Base-by-base conservation (phyloP, 1,284 basidiomycete species). In the Tilletia caries region DNA sequence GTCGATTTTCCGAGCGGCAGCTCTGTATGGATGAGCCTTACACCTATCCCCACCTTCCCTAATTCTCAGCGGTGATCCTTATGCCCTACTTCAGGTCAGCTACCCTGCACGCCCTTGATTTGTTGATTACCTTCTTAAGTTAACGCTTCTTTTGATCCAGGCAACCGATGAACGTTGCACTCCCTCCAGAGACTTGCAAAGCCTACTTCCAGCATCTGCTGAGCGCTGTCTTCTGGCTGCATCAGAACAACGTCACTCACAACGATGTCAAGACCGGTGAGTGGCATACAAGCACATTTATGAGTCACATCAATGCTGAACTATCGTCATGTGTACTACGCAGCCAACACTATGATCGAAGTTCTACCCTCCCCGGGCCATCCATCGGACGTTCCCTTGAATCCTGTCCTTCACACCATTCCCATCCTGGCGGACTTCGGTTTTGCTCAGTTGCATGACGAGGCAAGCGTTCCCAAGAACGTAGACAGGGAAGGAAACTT, bases 251-350 rank as follows among this genome's bases (percentile, higher is more conserved):
- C 43, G 73, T 77, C 23, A 76, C 74, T 18, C 78, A 80, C 66
- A 76, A 66, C 65, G 77, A 79, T 58, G 76, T 80, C 68, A 80
- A 82, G 64, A 75, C 77, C 6, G 76, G 74, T 60, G 79, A 76
- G 58, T n/a, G 15, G 18, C 20, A n/a, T n/a, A n/a, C n/a, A n/a
- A n/a, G n/a, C n/a, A n/a, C n/a, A n/a, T 29, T 13, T 41, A 10
- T 41, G 37, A 41, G 5, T 54, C 52, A 5, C 46, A 54, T 29
- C n/a, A 29, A 54, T 27, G 52, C 25, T n/a, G n/a, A n/a, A n/a
- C n/a, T n/a, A n/a, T n/a, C n/a, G n/a, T n/a, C n/a, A n/a, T n/a
- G n/a, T n/a, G n/a, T n/a, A n/a, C n/a, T n/a, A n/a, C 33, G 15
- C 67, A 23, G 70, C 70, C 29, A 70, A 70, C 27, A 67, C 67